Evolutionary conservation across 805 yeast genomes (phyloP).

Genomic region (Candida dajiaensis): DNA sequence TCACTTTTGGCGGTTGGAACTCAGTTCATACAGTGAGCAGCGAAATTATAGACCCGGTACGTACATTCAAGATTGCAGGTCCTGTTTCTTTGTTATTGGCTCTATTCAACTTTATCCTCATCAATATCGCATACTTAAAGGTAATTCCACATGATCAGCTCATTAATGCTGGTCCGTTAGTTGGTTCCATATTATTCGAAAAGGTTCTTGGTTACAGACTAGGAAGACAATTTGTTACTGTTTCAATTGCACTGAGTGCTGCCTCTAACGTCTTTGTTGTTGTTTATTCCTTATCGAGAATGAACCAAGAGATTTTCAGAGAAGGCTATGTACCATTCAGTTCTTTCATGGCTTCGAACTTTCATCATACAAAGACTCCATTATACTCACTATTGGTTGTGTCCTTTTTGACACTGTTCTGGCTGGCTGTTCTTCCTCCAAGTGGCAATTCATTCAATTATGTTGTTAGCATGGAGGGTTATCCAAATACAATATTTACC

Average conservation of each 20-base stretch:
- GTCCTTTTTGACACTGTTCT: conserved; percentile 26
- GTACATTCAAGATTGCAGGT: conserved; percentile 57
- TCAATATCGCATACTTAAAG: conserved; percentile 51
- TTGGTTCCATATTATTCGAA: conserved; percentile 53
- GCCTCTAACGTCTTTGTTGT: conserved; percentile 61
- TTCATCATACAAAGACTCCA: conserved; percentile 45
- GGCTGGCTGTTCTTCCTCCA: conserved; percentile 31
- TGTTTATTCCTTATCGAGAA: conserved; percentile 50
- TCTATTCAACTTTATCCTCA: conserved; percentile 41
- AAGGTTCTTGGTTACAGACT: conserved; percentile 46
- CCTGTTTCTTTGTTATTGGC: conserved; percentile 46
- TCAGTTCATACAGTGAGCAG: conserved; percentile 54
- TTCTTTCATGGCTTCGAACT: conserved; percentile 44
- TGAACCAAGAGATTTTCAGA: conserved; percentile 59
- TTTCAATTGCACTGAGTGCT: conserved; percentile 54
- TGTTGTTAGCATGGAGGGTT: conserved; percentile 40
- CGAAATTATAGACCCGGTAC: conserved; percentile 53
- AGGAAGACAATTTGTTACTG: conserved; percentile 49
- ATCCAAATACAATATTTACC: conserved; percentile 42
- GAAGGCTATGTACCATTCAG: conserved; percentile 59
- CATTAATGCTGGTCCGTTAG: conserved; percentile 47
- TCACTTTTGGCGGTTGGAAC: conserved; percentile 61
- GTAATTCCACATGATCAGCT: conserved; percentile 50
- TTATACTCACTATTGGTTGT: conserved; percentile 38
- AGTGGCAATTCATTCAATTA: conserved; percentile 34